phyloP scores from a whole-genome alignment of 805 yeast species.

The Wickerhamiella australiensis region DNA sequence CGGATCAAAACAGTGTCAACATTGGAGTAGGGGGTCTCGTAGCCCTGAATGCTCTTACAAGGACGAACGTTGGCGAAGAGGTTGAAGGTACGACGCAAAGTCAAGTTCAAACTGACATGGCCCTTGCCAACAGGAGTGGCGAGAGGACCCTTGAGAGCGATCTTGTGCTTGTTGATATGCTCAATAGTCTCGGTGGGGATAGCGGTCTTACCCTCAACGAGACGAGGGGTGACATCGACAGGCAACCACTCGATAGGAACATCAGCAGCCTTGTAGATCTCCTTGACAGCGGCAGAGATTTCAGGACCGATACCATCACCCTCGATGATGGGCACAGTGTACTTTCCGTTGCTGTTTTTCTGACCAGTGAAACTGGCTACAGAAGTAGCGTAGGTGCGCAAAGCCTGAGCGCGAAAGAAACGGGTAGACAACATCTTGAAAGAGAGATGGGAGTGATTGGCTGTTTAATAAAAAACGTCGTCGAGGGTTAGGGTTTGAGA shows the following conservation, averaged over 20 bases:
- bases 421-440: conserved; percentile 11
- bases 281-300: conserved; percentile 86
- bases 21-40: conserved; percentile 75
- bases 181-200: conserved; percentile 87
- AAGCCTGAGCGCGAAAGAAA: conserved; percentile 10
- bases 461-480: background rate
- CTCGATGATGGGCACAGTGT: conserved; percentile 88
- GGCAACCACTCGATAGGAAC: conserved; percentile 97
- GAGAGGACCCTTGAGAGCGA: conserved; percentile 95
- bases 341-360: conserved; percentile 50
- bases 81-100: conserved; percentile 92
- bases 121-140: conserved; percentile 99
- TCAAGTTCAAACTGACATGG: conserved; percentile 92
- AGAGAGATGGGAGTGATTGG: conserved; percentile 1
- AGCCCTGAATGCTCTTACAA: conserved; percentile 86
- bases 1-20: conserved; percentile 94
- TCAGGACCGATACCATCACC: conserved; percentile 98
- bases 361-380: conserved; percentile 34
- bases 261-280: conserved; percentile 83
- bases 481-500: conserved; percentile 1
- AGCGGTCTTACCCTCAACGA: conserved; percentile 85
- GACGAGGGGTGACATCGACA: conserved; percentile 88
- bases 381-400: conserved; percentile 25
- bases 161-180: conserved; percentile 81
- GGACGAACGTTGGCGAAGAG: conserved; percentile 97